Evolutionary conservation across 2,329 filamentous ascomycete species (phyloP).

Genomic region (Aurifilum marmelostoma): DNA sequence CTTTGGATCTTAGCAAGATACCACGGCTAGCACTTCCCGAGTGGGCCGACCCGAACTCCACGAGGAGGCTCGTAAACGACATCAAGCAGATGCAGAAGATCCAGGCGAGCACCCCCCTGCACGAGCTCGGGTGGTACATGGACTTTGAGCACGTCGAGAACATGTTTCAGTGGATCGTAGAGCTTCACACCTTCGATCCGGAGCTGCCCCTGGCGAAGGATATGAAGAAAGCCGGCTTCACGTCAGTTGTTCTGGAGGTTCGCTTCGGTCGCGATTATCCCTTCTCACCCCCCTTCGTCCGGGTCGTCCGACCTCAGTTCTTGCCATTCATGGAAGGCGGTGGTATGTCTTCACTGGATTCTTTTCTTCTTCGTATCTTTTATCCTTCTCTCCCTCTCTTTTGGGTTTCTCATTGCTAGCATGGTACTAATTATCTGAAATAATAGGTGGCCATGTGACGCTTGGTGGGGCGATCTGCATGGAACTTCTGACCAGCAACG

Average conservation of each 20-base stretch:
- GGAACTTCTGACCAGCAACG: conserved; percentile 80
- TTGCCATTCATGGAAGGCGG: conserved; percentile 72
- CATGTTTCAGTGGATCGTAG: conserved; percentile 89
- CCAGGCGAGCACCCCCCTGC: conserved; percentile 62
- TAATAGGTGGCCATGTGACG: conserved; percentile 59
- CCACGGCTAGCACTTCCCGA: conserved; percentile 66
- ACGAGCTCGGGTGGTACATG: conserved; percentile 83
- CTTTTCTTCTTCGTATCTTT: too few relatives aligned
- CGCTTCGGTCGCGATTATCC: conserved; percentile 80
- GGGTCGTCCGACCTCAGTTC: conserved; percentile 81
- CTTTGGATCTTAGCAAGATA: conserved; percentile 63
- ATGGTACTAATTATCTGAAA: not conserved
- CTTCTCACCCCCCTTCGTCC: conserved; percentile 79
- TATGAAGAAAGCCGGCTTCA: conserved; percentile 64
- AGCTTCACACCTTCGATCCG: conserved; percentile 80
- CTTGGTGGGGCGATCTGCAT: conserved; percentile 81
- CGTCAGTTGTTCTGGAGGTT: conserved; percentile 78
- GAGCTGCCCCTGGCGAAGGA: conserved; percentile 72
- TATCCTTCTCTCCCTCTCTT: not conserved
- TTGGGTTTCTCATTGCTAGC: not conserved
- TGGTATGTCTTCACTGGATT: too few relatives aligned
- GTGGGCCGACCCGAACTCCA: conserved; percentile 66
- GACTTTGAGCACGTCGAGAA: conserved; percentile 69
- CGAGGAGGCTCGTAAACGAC: conserved; percentile 65
- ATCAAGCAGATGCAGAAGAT: conserved; percentile 65